A percentile compares a stretch with the other conserved stretches of the same genome.
Evolutionary conservation across 805 yeast genomes (phyloP).

Genomic region (Lachancea dasiensis): DNA sequence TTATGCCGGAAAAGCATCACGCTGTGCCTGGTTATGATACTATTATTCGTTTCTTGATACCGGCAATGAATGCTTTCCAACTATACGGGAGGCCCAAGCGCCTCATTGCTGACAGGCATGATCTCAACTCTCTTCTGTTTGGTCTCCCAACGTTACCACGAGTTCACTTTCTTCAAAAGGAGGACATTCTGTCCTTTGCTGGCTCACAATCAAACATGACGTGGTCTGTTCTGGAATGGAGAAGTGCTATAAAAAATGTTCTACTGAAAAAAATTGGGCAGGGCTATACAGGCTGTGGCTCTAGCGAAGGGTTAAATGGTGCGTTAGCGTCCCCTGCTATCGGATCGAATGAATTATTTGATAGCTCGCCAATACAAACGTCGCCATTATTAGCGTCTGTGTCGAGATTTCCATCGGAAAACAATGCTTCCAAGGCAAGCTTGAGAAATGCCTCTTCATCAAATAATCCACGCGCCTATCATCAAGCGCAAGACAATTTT

Average conservation of each 20-base stretch:
- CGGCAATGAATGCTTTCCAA: slow-evolving; percentile 62
- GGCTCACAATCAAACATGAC: slow-evolving; percentile 32
- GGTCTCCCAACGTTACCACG: slow-evolving; percentile 72
- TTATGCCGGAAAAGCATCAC: slow-evolving; percentile 67
- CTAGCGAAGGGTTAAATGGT: slow-evolving; percentile 54
- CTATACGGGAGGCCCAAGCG: slow-evolving; percentile 70
- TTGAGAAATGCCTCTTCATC: slow-evolving; percentile 5
- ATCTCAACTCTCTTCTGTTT: slow-evolving; percentile 52
- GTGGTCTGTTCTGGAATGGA: slow-evolving; percentile 64
- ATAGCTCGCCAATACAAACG: slow-evolving; percentile 11
- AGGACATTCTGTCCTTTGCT: slow-evolving; percentile 46
- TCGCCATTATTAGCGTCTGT: slow-evolving; percentile 13
- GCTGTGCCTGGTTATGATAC: slow-evolving; percentile 70
- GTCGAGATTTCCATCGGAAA: slow-evolving; percentile 18
- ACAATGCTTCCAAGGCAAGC: slow-evolving; percentile 2
- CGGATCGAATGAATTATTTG: slow-evolving; percentile 33
- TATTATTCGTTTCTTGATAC: slow-evolving; percentile 62
- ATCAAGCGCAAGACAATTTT: background rate
- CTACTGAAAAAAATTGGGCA: slow-evolving; percentile 45
- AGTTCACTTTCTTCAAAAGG: slow-evolving; percentile 53
- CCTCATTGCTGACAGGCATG: slow-evolving; percentile 51
- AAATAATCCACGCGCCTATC: background rate
- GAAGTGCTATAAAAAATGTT: slow-evolving; percentile 46
- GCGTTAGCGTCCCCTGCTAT: slow-evolving; percentile 49
- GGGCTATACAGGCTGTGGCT: slow-evolving; percentile 80